Conservation (phyloP, 495 filamentous ascomycete genomes). For the Pseudoneurospora amorphoporcata region DNA sequence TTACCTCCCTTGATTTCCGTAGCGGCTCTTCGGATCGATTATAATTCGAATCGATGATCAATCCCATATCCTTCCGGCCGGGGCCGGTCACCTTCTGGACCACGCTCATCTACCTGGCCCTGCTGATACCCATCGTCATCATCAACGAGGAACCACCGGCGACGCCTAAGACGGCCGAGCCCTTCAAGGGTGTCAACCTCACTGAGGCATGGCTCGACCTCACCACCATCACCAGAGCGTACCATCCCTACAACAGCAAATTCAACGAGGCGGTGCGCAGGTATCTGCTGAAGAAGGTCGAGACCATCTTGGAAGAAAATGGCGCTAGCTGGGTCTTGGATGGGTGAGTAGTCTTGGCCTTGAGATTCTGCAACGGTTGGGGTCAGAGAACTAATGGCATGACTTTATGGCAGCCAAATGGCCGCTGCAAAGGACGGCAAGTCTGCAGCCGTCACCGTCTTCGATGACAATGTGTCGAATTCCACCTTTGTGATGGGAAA, state of each 20-base stretch:
- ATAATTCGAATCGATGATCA: conserved; percentile 17
- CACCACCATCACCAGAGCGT: conserved; percentile 57
- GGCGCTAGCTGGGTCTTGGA: conserved; percentile 25
- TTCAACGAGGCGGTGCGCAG: conserved; percentile 69
- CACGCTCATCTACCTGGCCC: conserved; percentile 55
- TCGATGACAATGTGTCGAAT: conserved; percentile 76
- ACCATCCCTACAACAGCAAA: conserved; percentile 81
- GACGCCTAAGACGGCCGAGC: conserved; percentile 44
- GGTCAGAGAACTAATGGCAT: neutral
- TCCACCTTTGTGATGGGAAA: conserved; percentile 39
- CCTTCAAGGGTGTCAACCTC: conserved; percentile 48
- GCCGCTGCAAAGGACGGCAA: conserved; percentile 5
- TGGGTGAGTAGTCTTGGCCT: conserved; percentile 16
- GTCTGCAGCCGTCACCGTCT: conserved; percentile 45
- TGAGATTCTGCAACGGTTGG: neutral
- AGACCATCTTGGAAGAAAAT: conserved; percentile 54
- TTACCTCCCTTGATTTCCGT: neutral
- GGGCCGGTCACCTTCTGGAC: conserved; percentile 65
- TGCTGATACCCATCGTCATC: conserved; percentile 59
- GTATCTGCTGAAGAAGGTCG: conserved; percentile 64
- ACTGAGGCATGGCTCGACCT: conserved; percentile 83
- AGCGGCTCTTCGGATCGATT: neutral
- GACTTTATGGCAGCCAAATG: neutral
- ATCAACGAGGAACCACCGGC: conserved; percentile 66
- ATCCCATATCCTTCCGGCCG: conserved; percentile 43